Conservation (phyloP, 257 asterid species). For the Solanum chiquidenum region DNA sequence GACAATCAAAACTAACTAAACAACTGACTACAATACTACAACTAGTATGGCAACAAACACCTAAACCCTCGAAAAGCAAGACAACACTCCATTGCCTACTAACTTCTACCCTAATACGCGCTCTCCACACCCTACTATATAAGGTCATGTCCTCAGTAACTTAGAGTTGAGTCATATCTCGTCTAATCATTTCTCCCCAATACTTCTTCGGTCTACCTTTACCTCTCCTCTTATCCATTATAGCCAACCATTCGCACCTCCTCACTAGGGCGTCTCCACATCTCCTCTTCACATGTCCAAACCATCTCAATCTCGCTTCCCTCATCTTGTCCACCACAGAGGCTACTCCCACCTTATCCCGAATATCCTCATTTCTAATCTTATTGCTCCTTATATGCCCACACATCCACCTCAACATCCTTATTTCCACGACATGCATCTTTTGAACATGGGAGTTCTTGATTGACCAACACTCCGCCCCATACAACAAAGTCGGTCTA, state of each 20-base stretch:
- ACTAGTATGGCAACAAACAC: neutral
- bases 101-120: neutral
- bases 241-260: too few relatives aligned
- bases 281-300: too few relatives aligned
- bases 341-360: neutral
- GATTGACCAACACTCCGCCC: neutral
- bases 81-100: neutral
- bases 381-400: neutral
- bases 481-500: neutral
- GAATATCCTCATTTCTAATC: neutral
- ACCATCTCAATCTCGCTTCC: too few relatives aligned
- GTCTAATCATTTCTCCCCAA: neutral
- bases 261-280: too few relatives aligned
- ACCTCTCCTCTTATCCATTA: neutral
- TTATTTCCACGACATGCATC: neutral
- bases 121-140: neutral
- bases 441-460: neutral
- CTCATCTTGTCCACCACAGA: neutral
- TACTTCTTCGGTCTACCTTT: neutral
- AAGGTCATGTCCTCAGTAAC: neutral
- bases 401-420: neutral
- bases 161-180: neutral
- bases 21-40: neutral
- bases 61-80: neutral
- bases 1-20: neutral